Evolutionary conservation across 768 basidiomycete species (phyloP), one percentile per base, ranked within the genome.

Genomic region (Phylloporus arenicola): DNA sequence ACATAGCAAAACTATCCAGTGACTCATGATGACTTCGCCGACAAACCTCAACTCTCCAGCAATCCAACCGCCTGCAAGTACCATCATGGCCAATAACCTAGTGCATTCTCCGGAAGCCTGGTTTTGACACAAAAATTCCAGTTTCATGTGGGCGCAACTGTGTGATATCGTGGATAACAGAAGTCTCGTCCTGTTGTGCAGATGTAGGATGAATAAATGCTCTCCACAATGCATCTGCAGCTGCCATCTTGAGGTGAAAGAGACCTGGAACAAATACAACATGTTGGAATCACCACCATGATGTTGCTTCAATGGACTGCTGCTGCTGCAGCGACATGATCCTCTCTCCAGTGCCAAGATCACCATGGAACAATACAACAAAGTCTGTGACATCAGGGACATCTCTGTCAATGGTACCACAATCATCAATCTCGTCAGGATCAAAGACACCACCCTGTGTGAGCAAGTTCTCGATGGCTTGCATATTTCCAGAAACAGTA

Each of bases 91-190:
- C 34, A 14, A 74, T 66, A 1, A 70, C 38, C 27, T 74, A 57
- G 37, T 75, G 72, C 62, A 70, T 73, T 4, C 56, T 38, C 0
- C 61, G 57, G 51, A 74, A 74, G 1, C 64, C 65, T 0, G 70
- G 72, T n/a, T 70, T 68, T 2, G 22, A n/a, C 10, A 6, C 14
- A 24, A 22, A 48, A 3, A 16, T 39, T 3, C 37, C 27, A 1
- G n/a, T 39, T 19, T 47, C 17, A 3, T 1, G 19, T 14, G 38
- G 70, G 0, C 60, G 61, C 3, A 71, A 31, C 0, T 45, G 22
- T 4, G 41, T 54, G 8, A 69, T 54, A 40, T 63, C 57, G 6
- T 53, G 24, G 29, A 67, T 57, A 0, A 69, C 37, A 20, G 57
- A 48, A 0, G 33, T 59, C 6, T 51, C 51, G 19, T 60, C 58